Percentiles rank a stretch among this genome's conserved stretches.
These are phyloP conservation scores for Colletotrichum cuscutae DNA, from an alignment of 2,329 filamentous ascomycete genomes.

Conservation along the genomic window DNA sequence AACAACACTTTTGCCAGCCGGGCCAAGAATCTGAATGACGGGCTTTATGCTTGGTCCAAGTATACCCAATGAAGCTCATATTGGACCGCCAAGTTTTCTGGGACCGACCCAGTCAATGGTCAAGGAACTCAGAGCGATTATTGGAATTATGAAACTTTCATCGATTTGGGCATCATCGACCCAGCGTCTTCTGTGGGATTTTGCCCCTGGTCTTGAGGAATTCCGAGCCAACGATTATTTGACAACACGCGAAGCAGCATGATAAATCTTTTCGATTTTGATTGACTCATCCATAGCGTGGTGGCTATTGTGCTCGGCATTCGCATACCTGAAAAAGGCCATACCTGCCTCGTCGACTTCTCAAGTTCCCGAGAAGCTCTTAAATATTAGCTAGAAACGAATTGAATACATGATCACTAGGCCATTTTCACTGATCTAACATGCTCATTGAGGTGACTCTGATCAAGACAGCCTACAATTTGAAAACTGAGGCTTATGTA, in stretches of 20 bases:
- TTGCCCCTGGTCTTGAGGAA: not conserved
- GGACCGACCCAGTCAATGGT: not conserved
- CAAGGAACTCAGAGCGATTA: conserved; percentile 11
- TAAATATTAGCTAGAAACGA: too few relatives aligned
- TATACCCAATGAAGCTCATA: not conserved
- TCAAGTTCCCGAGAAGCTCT: too few relatives aligned
- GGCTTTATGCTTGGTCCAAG: not conserved
- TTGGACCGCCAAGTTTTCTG: not conserved
- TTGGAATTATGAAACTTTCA: conserved; percentile 15
- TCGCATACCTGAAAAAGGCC: fast-evolving
- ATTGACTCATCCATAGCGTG: not conserved
- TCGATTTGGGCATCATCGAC: conserved; percentile 2
- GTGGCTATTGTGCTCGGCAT: not conserved
- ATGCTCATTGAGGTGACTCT: too few relatives aligned
- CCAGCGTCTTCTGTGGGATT: not conserved
- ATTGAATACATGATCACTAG: too few relatives aligned
- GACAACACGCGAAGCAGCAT: not conserved
- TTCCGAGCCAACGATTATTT: not conserved
- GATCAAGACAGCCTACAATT: too few relatives aligned
- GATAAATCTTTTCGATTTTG: not conserved
- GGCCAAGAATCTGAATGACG: not conserved
- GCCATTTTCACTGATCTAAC: too few relatives aligned
- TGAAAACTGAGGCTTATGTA: too few relatives aligned
- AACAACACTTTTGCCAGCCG: not conserved
- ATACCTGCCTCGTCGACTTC: too few relatives aligned